Conservation (phyloP, 164 flowering plant species). For the Magnolia changhungtana region DNA sequence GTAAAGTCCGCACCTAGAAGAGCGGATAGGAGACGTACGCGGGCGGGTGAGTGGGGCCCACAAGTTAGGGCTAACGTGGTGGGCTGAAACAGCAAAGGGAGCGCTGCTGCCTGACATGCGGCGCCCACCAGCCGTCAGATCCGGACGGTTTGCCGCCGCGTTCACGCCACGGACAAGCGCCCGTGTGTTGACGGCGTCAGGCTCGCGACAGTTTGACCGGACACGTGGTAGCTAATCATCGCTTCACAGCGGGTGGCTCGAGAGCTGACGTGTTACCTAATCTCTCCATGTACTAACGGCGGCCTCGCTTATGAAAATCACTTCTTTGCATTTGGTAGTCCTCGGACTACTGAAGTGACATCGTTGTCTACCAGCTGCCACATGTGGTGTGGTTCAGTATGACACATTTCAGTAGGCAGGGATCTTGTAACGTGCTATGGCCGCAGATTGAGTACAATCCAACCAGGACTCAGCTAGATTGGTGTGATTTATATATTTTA, state of each 20-base stretch:
- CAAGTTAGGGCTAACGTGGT: background rate
- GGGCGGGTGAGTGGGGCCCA: background rate
- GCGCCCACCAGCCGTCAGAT: conserved; percentile 4
- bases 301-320: background rate
- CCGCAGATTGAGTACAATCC: too few relatives aligned
- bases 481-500: too few relatives aligned
- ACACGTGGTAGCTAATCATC: background rate
- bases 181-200: background rate
- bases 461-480: too few relatives aligned
- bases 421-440: too few relatives aligned
- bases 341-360: background rate
- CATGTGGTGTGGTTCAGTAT: too few relatives aligned
- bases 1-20: background rate
- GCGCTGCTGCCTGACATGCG: background rate
- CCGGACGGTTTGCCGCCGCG: conserved; percentile 1
- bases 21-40: background rate
- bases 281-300: background rate
- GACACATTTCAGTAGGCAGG: too few relatives aligned
- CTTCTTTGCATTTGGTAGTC: background rate
- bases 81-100: background rate
- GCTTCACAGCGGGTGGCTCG: background rate
- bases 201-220: background rate
- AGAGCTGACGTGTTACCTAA: background rate
- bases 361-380: background rate
- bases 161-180: background rate